These are phyloP conservation scores for Lolium multiflorum DNA, from an alignment of 176 grass and related monocot species.

Conservation along the genomic window DNA sequence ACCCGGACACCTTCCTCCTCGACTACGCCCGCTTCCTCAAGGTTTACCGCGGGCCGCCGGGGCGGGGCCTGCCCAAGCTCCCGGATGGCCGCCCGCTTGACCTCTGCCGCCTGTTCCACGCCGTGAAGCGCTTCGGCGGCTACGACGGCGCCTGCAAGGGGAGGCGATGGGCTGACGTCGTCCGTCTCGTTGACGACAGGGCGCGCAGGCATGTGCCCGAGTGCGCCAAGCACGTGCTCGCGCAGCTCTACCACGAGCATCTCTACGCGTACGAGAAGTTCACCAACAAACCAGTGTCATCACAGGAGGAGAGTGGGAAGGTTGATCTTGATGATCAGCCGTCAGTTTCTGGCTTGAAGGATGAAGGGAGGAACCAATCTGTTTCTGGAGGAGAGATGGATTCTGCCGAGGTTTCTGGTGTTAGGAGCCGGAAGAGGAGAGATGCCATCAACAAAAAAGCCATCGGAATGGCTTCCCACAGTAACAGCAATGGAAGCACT, in stretches of 20 bases:
- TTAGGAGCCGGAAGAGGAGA: slow-evolving; percentile 33
- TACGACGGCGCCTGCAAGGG: slow-evolving; percentile 62
- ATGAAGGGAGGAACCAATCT: not conserved
- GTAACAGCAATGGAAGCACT: not conserved
- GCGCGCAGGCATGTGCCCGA: slow-evolving; percentile 62
- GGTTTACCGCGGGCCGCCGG: slow-evolving; percentile 22
- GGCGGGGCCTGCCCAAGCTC: slow-evolving; percentile 45
- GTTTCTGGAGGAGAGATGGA: not conserved
- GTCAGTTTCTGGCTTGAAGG: slow-evolving; percentile 21
- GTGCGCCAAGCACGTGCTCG: slow-evolving; percentile 86
- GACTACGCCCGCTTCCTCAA: slow-evolving; percentile 73
- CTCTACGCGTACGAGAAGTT: slow-evolving; percentile 82
- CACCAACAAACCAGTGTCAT: slow-evolving; percentile 4
- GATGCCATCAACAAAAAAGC: not conserved
- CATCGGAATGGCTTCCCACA: not conserved
- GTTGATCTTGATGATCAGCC: slow-evolving; percentile 31
- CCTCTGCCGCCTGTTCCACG: slow-evolving; percentile 87
- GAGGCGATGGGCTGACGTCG: slow-evolving; percentile 72
- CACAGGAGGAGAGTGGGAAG: not conserved
- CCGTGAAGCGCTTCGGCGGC: slow-evolving; percentile 81
- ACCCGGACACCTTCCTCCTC: slow-evolving; percentile 83
- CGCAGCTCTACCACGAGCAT: slow-evolving; percentile 84
- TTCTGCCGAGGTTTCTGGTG: not conserved
- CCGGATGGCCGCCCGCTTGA: slow-evolving; percentile 76
- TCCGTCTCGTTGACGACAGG: slow-evolving; percentile 53